A percentile compares a stretch with the other conserved stretches of the same genome.
Evolutionary conservation across 2,329 filamentous ascomycete genomes (phyloP).

Genomic region (Hypoxylon sp.): DNA sequence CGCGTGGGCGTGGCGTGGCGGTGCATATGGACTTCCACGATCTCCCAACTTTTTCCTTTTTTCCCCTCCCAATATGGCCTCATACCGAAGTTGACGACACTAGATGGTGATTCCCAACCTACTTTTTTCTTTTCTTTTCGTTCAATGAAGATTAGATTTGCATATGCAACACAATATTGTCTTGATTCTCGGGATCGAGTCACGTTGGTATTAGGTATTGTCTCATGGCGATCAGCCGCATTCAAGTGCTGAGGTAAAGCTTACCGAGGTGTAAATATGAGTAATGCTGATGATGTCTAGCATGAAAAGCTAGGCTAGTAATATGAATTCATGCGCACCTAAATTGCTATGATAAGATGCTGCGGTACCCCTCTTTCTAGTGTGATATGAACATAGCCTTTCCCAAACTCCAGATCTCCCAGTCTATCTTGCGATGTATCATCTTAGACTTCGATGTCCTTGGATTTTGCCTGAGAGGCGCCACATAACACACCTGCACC

Average conservation of each 20-base stretch:
- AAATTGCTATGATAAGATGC: slow-evolving; percentile 24
- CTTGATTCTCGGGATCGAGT: not conserved
- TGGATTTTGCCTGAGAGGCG: slow-evolving; percentile 57
- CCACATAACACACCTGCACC: slow-evolving; percentile 74
- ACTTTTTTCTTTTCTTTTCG: not conserved
- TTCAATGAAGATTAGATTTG: slow-evolving; percentile 7
- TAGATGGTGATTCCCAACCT: not conserved
- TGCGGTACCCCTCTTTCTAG: slow-evolving; percentile 23
- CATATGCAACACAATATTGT: slow-evolving; percentile 2
- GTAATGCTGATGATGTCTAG: slow-evolving; percentile 13
- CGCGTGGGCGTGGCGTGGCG: slow-evolving; percentile 1
- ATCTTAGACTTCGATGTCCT: slow-evolving; percentile 42
- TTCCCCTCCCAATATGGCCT: not conserved
- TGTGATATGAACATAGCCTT: slow-evolving; percentile 30
- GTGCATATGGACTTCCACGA: not conserved
- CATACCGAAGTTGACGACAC: not conserved
- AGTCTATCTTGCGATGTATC: slow-evolving; percentile 23
- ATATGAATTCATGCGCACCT: slow-evolving; percentile 12
- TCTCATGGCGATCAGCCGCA: slow-evolving; percentile 1
- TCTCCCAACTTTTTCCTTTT: not conserved
- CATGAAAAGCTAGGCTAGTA: slow-evolving; percentile 7
- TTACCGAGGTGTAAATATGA: slow-evolving; percentile 21
- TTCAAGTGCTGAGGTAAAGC: slow-evolving; percentile 6
- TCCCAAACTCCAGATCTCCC: slow-evolving; percentile 35
- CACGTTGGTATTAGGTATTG: not conserved